A percentile compares a stretch with the other conserved stretches of the same genome.
phyloP scores from a whole-genome alignment of 1,139 yeast species.

The Spathaspora jeffriesii region DNA sequence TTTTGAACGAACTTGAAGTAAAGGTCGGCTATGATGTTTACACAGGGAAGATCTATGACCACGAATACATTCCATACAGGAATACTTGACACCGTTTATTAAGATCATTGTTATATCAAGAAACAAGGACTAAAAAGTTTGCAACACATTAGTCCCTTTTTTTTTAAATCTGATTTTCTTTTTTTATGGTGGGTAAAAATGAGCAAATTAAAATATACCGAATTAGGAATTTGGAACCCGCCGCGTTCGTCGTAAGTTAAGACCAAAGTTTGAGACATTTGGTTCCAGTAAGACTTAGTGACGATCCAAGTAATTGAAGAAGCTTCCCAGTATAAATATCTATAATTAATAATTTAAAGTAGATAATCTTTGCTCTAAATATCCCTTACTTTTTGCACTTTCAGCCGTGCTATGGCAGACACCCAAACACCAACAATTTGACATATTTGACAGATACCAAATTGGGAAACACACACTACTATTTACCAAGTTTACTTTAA shows the following conservation, averaged over 20 bases:
- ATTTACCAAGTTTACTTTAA: neutral
- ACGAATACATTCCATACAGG: slow-evolving; percentile 89
- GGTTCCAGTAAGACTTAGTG: neutral
- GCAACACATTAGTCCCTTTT: neutral
- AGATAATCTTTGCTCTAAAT: too few relatives aligned
- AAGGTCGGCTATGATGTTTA: slow-evolving; percentile 74
- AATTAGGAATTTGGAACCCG: neutral
- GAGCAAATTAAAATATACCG: neutral
- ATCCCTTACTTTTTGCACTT: neutral
- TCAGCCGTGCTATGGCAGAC: neutral
- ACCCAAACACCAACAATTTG: neutral
- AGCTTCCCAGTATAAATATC: too few relatives aligned
- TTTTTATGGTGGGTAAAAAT: neutral
- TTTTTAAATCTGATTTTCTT: neutral
- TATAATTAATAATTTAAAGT: too few relatives aligned
- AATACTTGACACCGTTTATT: slow-evolving; percentile 81
- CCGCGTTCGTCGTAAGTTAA: neutral
- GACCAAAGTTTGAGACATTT: neutral
- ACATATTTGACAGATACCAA: neutral
- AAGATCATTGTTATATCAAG: slow-evolving; percentile 58
- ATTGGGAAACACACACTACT: neutral
- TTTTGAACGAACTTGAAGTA: slow-evolving; percentile 83
- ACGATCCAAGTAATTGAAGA: neutral
- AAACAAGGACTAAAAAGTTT: neutral
- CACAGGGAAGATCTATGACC: slow-evolving; percentile 93